A percentile compares a stretch with the other conserved stretches of the same genome.
Conservation (phyloP, 208 protist species). For the Borovskyia barvae region DNA sequence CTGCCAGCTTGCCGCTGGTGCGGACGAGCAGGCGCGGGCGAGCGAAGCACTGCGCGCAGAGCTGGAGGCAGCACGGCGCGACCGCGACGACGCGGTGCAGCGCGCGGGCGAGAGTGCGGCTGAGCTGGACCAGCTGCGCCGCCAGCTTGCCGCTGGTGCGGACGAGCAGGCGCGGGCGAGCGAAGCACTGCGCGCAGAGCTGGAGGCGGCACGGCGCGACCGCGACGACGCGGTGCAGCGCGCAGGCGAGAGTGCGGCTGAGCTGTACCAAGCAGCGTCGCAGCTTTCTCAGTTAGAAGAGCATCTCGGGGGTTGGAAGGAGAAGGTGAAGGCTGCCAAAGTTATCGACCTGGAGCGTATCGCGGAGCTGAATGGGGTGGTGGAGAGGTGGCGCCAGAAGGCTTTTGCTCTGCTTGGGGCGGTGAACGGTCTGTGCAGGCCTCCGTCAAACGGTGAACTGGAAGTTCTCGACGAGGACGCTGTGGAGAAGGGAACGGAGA, state of each 20-base stretch:
- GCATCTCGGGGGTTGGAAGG: constrained; percentile 40
- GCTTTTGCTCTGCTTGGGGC: not conserved
- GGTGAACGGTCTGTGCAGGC: not conserved
- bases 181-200: constrained; percentile 4
- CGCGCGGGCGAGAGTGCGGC: constrained; percentile 3
- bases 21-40: constrained; percentile 3
- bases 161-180: constrained; percentile 8
- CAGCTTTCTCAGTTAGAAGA: not conserved
- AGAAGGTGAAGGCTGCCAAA: constrained; percentile 64
- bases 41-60: not conserved
- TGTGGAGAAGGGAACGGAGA: no score
- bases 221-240: constrained; percentile 7
- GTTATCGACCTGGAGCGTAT: constrained; percentile 35
- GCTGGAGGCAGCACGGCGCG: not conserved
- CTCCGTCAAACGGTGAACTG: not conserved
- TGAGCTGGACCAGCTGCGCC: constrained; percentile 15
- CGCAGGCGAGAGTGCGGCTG: constrained; percentile 1
- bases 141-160: constrained; percentile 8
- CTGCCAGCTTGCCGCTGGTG: constrained; percentile 9
- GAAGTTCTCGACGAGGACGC: no score
- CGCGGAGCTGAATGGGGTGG: constrained; percentile 3
- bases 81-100: constrained; percentile 11
- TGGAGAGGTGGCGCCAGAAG: constrained; percentile 1
- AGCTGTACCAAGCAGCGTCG: not conserved
- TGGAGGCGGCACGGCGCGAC: constrained; percentile 2